Evolutionary conservation across 768 basidiomycete species (phyloP), one percentile per base, ranked within the genome.

Genomic region (Phanerochaete carnosa): DNA sequence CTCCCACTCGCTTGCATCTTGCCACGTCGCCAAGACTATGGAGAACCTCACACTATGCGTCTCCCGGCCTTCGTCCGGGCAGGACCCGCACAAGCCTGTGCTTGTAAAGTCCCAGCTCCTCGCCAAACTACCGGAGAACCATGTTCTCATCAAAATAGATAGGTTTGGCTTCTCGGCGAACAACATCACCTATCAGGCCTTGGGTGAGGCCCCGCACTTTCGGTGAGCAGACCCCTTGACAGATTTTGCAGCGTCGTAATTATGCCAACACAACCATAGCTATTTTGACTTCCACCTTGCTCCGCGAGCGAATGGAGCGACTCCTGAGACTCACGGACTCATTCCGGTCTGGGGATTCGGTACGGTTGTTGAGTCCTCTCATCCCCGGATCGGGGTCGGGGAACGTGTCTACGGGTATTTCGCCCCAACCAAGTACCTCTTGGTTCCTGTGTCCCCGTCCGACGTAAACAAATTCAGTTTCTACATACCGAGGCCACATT

Each of bases 341-440:
- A 79, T 87, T 19, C 88, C 88, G 0, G 88, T 89, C 6, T 89
- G 88, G 88, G 88, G 87, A 9, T 89, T 88, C 61, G 88, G 83
- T 13, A 84, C 82, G 0, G 69, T 89, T 3, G 66, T 82, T 4
- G 68, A 65, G 45, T 88, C 86, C 0, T 76, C 76, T 0, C 80
- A 83, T 66, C 68, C 75, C 1, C 77, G 76, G 55, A 79, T 89
- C 30, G 58, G 70, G 25, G 57, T 72, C 33, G 87, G 85, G 7
- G 88, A 89, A 68, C 77, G 84, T 11, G 75, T 90, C 13, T 88
- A 87, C 66, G 88, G 88, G 0, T 79, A 83, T 64, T 72, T 90
- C 35, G 83, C 85, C 6, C 84, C 85, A 1, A 72, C 81, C 1
- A 76, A 80, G 45, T 89, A 87, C 67, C 73, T 89, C 15, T 66